Base-by-base conservation (phyloP, 495 filamentous ascomycete genomes). In the Friedmanniomyces endolithicus region DNA sequence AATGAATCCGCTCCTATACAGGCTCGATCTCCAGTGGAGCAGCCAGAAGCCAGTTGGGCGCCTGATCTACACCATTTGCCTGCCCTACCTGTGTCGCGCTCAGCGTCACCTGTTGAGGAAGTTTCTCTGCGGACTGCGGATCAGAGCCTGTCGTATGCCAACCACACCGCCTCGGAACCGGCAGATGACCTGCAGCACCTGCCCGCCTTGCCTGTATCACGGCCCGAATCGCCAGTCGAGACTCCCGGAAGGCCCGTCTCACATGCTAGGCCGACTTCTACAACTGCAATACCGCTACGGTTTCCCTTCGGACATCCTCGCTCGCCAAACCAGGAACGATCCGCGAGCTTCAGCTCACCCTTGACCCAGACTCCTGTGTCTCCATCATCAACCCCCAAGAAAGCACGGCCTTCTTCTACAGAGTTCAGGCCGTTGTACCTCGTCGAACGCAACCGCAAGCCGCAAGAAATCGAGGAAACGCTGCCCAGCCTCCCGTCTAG, bases 371-470 rank as follows among this genome's bases (percentile, higher is more conserved):
- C 59, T 6, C 59, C 66, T 0, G 43, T 50, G 12, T 66, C 69
- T 27, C 66, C 67, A 43, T 33, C 59, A n/a, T 54, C 60, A 17
- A 48, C 58, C 4, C 63, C 66, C 47, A 52, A 55, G 47, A 60
- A 65, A 22, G 24, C 59, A 4, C 43, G 56, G 1, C 59, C 56
- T 8, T 22, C 50, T n/a, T 71, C 69, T 4, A 60, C 52, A 8
- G 68, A 71, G 56, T 65, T 67, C 50, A 54, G 68, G 22, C 71
- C 71, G 6, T 44, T 74, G 20, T 72, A 71, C 54, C 65, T 74
- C 16, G 59, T 72, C 11, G 71, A 74, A 50, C 60, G 65, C 11
- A 71, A 71, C 48, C 64, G 67, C 9, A 66, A 70, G 33, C 54
- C 63, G 2, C 59, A 56, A 16, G 69, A 72, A 27, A 55, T 65